Evolutionary conservation across 2,329 filamentous ascomycete genomes (phyloP).

Genomic region (Scolecobasidium constrictum): DNA sequence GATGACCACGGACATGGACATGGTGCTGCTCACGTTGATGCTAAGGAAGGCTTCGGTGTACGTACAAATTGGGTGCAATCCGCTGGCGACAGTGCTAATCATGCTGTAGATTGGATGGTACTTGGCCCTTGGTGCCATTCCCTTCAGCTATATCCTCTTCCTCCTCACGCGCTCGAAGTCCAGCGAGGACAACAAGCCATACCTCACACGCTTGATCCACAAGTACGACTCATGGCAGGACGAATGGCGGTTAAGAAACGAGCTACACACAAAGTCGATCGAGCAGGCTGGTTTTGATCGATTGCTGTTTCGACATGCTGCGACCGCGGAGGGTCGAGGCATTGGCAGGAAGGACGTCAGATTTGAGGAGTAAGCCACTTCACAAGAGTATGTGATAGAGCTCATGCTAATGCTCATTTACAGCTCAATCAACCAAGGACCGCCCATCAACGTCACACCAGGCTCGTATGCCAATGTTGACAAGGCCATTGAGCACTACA

Average conservation of each 20-base stretch:
- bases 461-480: constrained; percentile 8
- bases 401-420: background rate
- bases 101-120: constrained; percentile 6
- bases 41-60: background rate
- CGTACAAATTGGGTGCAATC: background rate
- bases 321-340: background rate
- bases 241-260: constrained; percentile 1
- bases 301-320: constrained; percentile 6
- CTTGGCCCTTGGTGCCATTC: constrained; percentile 1
- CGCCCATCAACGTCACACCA: constrained; percentile 5
- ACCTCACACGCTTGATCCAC: constrained; percentile 2
- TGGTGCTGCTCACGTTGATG: background rate
- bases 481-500: constrained; percentile 6
- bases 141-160: constrained; percentile 3
- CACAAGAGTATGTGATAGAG: background rate
- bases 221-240: constrained; percentile 6
- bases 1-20: background rate
- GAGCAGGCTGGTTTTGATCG: constrained; percentile 8
- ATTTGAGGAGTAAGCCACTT: constrained; percentile 8
- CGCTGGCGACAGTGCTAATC: background rate
- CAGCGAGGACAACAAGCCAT: constrained; percentile 3
- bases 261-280: constrained; percentile 8
- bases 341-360: constrained; percentile 1
- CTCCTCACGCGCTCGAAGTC: background rate
- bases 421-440: constrained; percentile 6